Evolutionary conservation across 495 filamentous ascomycete genomes (phyloP), one percentile per base, ranked within the genome.

Genomic region (Hypoxylon cercidicola): DNA sequence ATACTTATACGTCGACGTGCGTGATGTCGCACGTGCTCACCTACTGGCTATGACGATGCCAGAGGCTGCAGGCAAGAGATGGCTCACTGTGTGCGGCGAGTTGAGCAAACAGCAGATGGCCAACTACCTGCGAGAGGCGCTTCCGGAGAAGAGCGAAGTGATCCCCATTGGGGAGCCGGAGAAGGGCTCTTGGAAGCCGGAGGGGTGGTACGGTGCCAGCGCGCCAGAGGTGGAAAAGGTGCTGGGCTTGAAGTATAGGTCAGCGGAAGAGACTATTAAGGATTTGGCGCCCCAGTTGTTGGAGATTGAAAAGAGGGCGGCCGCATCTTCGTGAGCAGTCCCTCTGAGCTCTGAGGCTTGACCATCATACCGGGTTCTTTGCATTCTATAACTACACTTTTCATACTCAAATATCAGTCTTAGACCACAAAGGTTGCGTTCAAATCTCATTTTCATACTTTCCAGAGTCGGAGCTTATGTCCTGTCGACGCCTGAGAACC

Each of bases 21-120:
- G 87, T 8, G 89, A 93, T 61, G 76, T 91, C 41, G 91, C 91
- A 0, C 73, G 86, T 9, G 88, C 88, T 1, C 91, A 95, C 71
- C 83, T 93, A 12, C 81, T 82, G 30, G 89, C 90, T 3, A 84
- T 89, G 20, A 88, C 92, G 56, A 75, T 85, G 2, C 74, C 84
- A 0, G 86, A 88, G 48, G 91, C 90, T 12, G 87, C 83, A 1
- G 84, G 83, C 23, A 86, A 93, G 74, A 78, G 91, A 45, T 93
- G 91, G 76, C 89, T 94, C 75, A 72, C 88, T 20, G 81, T 82
- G 3, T 83, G 82, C 23, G 88, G 87, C 8, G 80, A 82, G 51
- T 88, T 88, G 67, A 82, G 80, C 20, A 88, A 90, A 72, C 87
- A 88, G 74, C 80, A 88, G 21, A 81, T 92, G 57, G 83, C 73